Evolutionary conservation across 495 filamentous ascomycete genomes (phyloP).

Genomic region (Penicillium macrosclerotiorum): DNA sequence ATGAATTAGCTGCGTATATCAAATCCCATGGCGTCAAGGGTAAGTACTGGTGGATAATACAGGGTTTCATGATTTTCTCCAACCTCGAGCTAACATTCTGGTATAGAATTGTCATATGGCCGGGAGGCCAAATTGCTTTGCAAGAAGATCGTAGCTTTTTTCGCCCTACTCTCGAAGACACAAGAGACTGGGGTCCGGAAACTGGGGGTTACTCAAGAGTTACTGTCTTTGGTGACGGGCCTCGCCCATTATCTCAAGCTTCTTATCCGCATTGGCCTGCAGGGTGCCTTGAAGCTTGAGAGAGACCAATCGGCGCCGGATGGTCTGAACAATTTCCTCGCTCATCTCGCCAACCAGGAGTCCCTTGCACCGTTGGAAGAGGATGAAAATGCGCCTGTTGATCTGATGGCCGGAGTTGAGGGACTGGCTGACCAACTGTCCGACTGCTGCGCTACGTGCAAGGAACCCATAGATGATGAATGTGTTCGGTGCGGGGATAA

Average conservation of each 20-base stretch:
- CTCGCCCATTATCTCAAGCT: conserved; percentile 98
- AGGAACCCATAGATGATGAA: conserved; percentile 89
- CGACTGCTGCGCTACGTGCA: conserved; percentile 77
- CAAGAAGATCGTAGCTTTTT: conserved; percentile 99
- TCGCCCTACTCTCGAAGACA: conserved; percentile 86
- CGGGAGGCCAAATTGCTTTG: conserved; percentile 96
- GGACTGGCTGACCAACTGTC: conserved; percentile 73
- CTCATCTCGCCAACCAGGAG: conserved; percentile 74
- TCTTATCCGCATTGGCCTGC: conserved; percentile 92
- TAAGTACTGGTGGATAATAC: conserved; percentile 34
- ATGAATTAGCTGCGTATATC: conserved; percentile 75
- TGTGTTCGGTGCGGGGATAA: conserved; percentile 69
- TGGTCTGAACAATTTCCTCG: conserved; percentile 76
- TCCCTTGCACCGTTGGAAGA: conserved; percentile 52
- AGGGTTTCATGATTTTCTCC: neutral
- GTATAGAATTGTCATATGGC: conserved; percentile 77
- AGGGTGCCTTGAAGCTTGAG: conserved; percentile 89
- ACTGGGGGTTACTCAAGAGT: conserved; percentile 93
- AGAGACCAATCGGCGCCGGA: conserved; percentile 71
- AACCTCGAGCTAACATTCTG: conserved; percentile 7
- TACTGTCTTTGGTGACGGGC: conserved; percentile 91
- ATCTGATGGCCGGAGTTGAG: conserved; percentile 69
- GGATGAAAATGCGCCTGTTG: conserved; percentile 69
- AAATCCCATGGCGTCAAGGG: conserved; percentile 69
- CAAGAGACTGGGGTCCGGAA: conserved; percentile 84